A percentile compares a stretch with the other conserved stretches of the same genome.
phyloP scores from a whole-genome alignment of 345 rosid genomes.

The Mercurialis annua region DNA sequence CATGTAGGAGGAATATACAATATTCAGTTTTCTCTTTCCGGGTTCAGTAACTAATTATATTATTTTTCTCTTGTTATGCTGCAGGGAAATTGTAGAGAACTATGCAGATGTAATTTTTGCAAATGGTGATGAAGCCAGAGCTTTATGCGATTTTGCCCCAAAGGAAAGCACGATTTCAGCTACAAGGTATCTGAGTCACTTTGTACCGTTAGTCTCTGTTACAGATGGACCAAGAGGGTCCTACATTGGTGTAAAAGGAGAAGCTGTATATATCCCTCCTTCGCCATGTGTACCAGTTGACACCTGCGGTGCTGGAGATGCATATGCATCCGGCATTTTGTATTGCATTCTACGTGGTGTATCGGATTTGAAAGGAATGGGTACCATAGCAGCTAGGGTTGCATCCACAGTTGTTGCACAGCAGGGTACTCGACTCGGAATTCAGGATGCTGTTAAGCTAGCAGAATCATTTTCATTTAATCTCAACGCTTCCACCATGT shows the following conservation, averaged over 20 bases:
- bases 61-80: background rate
- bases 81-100: constrained; percentile 86
- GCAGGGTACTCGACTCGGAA: constrained; percentile 86
- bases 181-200: constrained; percentile 83
- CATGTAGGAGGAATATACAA: background rate
- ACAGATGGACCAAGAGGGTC: constrained; percentile 89
- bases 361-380: constrained; percentile 76
- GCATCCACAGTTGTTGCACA: constrained; percentile 92
- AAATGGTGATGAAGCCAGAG: constrained; percentile 84
- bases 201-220: constrained; percentile 80
- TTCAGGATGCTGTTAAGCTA: constrained; percentile 60
- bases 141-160: constrained; percentile 68
- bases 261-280: constrained; percentile 84
- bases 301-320: constrained; percentile 95
- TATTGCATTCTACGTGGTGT: constrained; percentile 71
- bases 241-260: constrained; percentile 91
- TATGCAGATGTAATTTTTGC: constrained; percentile 79
- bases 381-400: constrained; percentile 75
- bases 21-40: background rate
- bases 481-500: constrained; percentile 34
- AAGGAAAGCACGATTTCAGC: constrained; percentile 74
- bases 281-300: constrained; percentile 76
- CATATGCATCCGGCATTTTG: constrained; percentile 86
- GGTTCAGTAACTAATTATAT: too few relatives aligned
- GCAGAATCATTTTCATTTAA: constrained; percentile 60